phyloP scores from a whole-genome alignment of 176 grass and related monocot species.

The Musa troglodytarum region DNA sequence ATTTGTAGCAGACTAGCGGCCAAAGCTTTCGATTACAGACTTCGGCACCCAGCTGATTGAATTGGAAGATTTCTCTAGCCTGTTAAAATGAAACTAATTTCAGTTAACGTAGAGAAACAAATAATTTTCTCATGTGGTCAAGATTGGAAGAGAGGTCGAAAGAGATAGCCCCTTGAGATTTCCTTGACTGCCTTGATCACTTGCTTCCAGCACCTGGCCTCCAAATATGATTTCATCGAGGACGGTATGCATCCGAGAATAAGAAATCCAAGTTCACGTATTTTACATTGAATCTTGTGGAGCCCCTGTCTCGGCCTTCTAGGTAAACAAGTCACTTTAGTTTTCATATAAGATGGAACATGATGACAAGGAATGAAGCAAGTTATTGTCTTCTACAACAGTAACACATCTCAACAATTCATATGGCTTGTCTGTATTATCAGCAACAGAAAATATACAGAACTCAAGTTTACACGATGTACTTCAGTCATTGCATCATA shows the following conservation, averaged over 20 bases:
- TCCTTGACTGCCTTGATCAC: slow-evolving; percentile 64
- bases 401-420: no score
- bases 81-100: slow-evolving; percentile 16
- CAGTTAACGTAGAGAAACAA: neutral
- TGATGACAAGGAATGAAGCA: no score
- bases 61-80: slow-evolving; percentile 73
- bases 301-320: no score
- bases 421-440: no score
- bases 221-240: slow-evolving; percentile 95
- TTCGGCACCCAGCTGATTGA: slow-evolving; percentile 59
- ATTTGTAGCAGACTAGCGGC: slow-evolving; percentile 21
- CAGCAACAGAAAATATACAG: no score
- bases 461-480: no score
- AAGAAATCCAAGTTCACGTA: slow-evolving; percentile 1
- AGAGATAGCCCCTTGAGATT: slow-evolving; percentile 42
- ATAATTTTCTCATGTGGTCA: neutral
- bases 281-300: neutral
- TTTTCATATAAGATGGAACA: no score
- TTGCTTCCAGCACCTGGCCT: slow-evolving; percentile 71
- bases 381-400: no score
- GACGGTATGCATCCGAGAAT: slow-evolving; percentile 66
- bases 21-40: slow-evolving; percentile 57
- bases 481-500: no score
- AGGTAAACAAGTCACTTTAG: no score
- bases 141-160: neutral